Evolutionary conservation across 1,139 yeast genomes (phyloP).

Genomic region (Suhomyces chickasaworum): DNA sequence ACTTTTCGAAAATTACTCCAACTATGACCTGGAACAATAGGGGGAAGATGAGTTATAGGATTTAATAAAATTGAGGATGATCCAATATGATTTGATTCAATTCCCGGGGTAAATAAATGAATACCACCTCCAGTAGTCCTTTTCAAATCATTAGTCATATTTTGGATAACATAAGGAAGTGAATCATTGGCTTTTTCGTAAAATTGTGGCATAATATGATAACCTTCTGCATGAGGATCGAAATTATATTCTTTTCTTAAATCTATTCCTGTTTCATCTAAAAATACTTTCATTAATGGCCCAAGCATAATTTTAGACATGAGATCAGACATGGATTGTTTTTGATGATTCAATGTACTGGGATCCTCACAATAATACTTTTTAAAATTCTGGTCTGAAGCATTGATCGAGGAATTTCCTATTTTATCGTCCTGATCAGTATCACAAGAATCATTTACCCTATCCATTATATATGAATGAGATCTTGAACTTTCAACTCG

Average conservation of each 20-base stretch:
- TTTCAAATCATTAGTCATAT: background rate
- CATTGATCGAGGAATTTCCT: background rate
- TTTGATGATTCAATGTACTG: slow-evolving; percentile 16
- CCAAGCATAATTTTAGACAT: slow-evolving; percentile 27
- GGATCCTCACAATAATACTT: slow-evolving; percentile 23
- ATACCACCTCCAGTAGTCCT: background rate
- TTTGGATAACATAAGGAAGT: slow-evolving; percentile 5
- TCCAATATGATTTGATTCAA: background rate
- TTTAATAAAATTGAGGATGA: background rate
- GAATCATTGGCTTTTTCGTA: slow-evolving; percentile 3
- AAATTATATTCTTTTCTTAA: slow-evolving; percentile 19
- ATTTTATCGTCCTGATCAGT: background rate
- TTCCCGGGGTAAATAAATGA: slow-evolving; percentile 1
- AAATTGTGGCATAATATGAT: slow-evolving; percentile 3
- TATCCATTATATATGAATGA: background rate
- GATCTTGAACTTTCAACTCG: slow-evolving; percentile 1
- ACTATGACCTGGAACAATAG: slow-evolving; percentile 1
- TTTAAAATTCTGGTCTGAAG: slow-evolving; percentile 6
- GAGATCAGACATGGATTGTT: slow-evolving; percentile 22
- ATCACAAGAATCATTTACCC: background rate
- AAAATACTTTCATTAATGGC: slow-evolving; percentile 28
- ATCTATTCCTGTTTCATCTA: slow-evolving; percentile 20
- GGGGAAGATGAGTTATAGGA: background rate
- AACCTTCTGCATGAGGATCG: background rate
- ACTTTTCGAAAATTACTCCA: background rate